These are phyloP conservation scores for Salvia splendens DNA, from an alignment of 257 asterid species.

Conservation along the genomic window DNA sequence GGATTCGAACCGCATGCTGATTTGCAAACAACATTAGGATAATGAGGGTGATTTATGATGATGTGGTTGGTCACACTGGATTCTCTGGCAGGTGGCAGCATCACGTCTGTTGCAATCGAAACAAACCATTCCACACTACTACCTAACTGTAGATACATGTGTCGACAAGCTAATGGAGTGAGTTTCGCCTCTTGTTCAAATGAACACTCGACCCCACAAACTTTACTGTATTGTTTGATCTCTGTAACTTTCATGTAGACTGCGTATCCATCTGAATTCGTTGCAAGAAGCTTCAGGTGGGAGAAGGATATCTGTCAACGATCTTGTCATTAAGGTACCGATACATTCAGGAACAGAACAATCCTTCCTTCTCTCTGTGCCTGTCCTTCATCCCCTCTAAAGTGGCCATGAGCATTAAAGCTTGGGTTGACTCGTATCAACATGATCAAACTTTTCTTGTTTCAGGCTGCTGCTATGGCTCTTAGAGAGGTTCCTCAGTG, in stretches of 20 bases:
- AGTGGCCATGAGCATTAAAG: no score
- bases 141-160: constrained; percentile 87
- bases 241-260: constrained; percentile 43
- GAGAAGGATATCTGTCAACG: constrained; percentile 83
- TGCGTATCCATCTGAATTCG: constrained; percentile 73
- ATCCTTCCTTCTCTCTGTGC: neutral
- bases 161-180: constrained; percentile 96
- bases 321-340: constrained; percentile 91
- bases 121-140: constrained; percentile 96
- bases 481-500: constrained; percentile 93
- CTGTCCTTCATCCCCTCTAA: no score
- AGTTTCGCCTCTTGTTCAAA: constrained; percentile 37
- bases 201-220: constrained; percentile 12
- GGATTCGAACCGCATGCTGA: neutral
- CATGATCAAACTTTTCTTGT: neutral
- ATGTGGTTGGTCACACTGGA: neutral
- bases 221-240: constrained; percentile 14
- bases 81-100: constrained; percentile 69
- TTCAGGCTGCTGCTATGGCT: constrained; percentile 99
- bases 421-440: neutral
- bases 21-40: neutral
- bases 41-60: constrained; percentile 4
- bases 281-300: constrained; percentile 94
- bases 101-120: constrained; percentile 80
- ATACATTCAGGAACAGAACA: neutral